Base-by-base conservation (phyloP, 148 eudicot species). In the Arbutus unedo region DNA sequence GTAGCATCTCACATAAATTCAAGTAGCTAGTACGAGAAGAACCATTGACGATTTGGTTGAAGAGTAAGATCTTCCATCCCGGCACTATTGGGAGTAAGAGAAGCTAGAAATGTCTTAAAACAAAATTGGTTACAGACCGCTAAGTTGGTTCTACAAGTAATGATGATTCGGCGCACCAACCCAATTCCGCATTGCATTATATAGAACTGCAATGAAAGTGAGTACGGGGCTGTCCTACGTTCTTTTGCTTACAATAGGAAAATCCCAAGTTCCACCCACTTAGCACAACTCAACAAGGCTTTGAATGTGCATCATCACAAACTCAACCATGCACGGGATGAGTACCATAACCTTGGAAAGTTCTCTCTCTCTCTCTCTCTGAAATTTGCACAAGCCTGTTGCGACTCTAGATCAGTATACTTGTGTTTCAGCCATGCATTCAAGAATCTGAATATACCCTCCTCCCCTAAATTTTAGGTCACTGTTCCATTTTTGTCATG, bases 251-350 rank as follows among this genome's bases (percentile, higher is more conserved):
- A 8, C 1, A 14, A 15, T 47, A 74, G 31, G 54, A 74, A 47
- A 74, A 74, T 48, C 54, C 77, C 77, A 47, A 18, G 49, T 13
- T 21, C 9, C 2, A 74, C 54, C 6, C 31, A 23, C 8, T 2
- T 53, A 23, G 19, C 60, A 76, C 19, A 13, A 50, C 43, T 23
- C 43, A 2, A 25, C 57, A 13, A 53, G 10, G 10, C 19, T 10
- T 47, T 51, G 60, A 76, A 76, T 51, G 44, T 51, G 55, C 23
- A 76, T 77, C 64, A 77, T 19, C 62, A 53, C 25, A 48, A 25
- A n/a, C 64, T 31, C 64, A 16, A 55, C 38, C 19, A 74, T 43
- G 77, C 57, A 76, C 62, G 25, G 8, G 79, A 74, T 25, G 15
- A 13, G 44, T 23, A 76, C 44, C 60, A 11, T 25, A 53, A 74